phyloP scores from a whole-genome alignment of 169 alveolate species.

The Ichthyophthirius multifiliis region DNA sequence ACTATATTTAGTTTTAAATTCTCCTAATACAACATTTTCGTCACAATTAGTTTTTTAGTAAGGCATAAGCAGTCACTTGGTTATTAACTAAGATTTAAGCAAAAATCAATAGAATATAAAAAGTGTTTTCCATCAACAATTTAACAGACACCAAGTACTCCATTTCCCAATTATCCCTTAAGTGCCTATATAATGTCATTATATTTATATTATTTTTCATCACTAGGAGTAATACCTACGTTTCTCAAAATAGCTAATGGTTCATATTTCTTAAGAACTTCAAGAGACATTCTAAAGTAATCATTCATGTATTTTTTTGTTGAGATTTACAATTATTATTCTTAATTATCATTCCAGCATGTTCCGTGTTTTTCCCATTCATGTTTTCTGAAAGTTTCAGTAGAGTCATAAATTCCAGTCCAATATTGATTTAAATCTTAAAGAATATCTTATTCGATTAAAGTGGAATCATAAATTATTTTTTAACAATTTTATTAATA shows the following conservation, averaged over 20 bases:
- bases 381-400: constrained; percentile 28
- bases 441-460: not conserved
- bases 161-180: not conserved
- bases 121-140: not conserved
- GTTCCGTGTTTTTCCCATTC: constrained; percentile 47
- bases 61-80: not conserved
- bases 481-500: constrained; percentile 17
- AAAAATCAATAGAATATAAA: not conserved
- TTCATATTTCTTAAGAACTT: not conserved
- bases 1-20: no score
- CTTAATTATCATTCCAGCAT: constrained; percentile 2
- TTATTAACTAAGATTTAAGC: not conserved
- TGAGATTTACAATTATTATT: not conserved
- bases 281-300: not conserved
- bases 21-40: no score
- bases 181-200: not conserved
- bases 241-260: not conserved
- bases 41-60: no score
- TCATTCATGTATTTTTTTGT: not conserved
- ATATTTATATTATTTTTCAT: not conserved
- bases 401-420: constrained; percentile 30
- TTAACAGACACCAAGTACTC: not conserved
- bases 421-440: constrained; percentile 9
- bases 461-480: constrained; percentile 9
- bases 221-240: not conserved